phyloP scores from a whole-genome alignment of 1,284 basidiomycete genomes.

The Malassezia obtusa region DNA sequence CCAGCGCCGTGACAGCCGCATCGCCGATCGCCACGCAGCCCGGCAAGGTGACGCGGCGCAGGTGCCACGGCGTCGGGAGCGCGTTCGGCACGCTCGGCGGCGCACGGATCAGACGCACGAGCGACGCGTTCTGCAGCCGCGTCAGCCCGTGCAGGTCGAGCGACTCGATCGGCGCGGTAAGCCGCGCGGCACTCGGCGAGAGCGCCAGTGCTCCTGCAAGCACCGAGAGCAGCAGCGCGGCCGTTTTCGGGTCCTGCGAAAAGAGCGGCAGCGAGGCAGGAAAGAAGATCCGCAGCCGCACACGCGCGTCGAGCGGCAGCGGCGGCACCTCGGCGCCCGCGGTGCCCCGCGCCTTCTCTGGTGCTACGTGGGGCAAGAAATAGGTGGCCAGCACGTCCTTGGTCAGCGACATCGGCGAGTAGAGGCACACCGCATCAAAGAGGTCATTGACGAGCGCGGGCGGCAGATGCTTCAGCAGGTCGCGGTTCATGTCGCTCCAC shows the following conservation, averaged over 20 bases:
- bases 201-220: slow-evolving; percentile 6
- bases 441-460: not conserved
- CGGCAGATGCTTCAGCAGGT: slow-evolving; percentile 11
- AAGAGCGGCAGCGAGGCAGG: slow-evolving; percentile 16
- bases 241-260: slow-evolving; percentile 15
- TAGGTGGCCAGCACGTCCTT: slow-evolving; percentile 10
- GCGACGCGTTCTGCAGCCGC: slow-evolving; percentile 3
- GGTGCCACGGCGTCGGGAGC: not conserved
- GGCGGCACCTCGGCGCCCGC: not conserved
- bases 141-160: slow-evolving; percentile 15
- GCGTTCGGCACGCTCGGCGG: not conserved
- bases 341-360: not conserved
- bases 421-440: slow-evolving; percentile 4
- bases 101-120: slow-evolving; percentile 8
- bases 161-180: not conserved
- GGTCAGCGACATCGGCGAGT: slow-evolving; percentile 9
- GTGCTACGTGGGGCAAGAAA: slow-evolving; percentile 5
- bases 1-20: not conserved
- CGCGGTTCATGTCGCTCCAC: slow-evolving; percentile 6
- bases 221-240: slow-evolving; percentile 10
- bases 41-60: slow-evolving; percentile 8
- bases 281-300: slow-evolving; percentile 13
- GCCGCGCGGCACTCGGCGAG: not conserved
- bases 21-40: slow-evolving; percentile 14
- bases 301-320: not conserved